phyloP scores from a whole-genome alignment of 352 stramenopile genomes.

The Globisporangium spinosum region DNA sequence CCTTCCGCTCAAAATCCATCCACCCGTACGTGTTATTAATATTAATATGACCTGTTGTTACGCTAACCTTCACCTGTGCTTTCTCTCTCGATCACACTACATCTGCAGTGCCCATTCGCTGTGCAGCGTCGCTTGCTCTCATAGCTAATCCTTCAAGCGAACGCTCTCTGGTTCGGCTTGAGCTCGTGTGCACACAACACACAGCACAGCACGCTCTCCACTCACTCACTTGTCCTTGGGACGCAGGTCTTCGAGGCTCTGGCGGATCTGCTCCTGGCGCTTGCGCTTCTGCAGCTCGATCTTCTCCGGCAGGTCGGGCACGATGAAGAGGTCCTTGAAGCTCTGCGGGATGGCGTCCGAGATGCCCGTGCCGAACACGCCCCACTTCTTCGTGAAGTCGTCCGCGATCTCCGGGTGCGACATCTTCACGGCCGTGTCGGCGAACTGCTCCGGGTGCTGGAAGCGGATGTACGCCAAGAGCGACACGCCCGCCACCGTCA shows the following conservation, averaged over 20 bases:
- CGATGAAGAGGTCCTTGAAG: constrained; percentile 60
- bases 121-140: too few relatives aligned
- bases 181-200: background rate
- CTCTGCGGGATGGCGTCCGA: constrained; percentile 60
- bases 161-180: background rate
- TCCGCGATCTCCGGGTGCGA: constrained; percentile 70
- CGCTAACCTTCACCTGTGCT: too few relatives aligned
- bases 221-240: constrained; percentile 57
- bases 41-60: too few relatives aligned
- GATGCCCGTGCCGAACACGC: constrained; percentile 78
- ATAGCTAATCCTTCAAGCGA: too few relatives aligned
- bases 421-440: constrained; percentile 73
- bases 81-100: too few relatives aligned
- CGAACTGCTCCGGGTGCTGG: constrained; percentile 80
- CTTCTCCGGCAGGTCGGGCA: constrained; percentile 64
- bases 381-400: constrained; percentile 75
- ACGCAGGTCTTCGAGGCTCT: constrained; percentile 70
- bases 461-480: constrained; percentile 81
- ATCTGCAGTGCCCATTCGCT: too few relatives aligned
- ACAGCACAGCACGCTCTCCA: background rate
- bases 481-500: constrained; percentile 78
- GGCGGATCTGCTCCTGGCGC: constrained; percentile 63
- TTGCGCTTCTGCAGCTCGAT: constrained; percentile 71
- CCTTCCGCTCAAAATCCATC: too few relatives aligned
- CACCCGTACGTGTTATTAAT: too few relatives aligned